phyloP scores from a whole-genome alignment of 192 early-diverging fungal species.

The Cladochytrium replicatum region DNA sequence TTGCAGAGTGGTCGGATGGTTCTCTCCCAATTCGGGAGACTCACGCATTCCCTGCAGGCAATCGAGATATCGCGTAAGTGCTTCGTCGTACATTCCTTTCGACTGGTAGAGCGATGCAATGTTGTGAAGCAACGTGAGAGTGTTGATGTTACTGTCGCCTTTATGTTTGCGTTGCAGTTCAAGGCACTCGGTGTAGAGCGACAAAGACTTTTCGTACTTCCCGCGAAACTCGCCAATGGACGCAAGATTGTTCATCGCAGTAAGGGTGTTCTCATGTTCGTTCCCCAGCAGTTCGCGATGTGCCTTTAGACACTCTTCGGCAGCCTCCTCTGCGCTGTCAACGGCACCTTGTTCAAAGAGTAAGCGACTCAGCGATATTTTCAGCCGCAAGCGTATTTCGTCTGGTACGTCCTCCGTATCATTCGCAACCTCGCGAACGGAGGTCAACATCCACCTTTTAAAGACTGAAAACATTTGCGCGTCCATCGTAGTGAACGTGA shows the following conservation, averaged over 20 bases:
- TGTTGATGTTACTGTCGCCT: constrained; percentile 1
- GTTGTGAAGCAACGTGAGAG: neutral
- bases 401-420: too few relatives aligned
- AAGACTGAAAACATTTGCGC: neutral
- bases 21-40: too few relatives aligned
- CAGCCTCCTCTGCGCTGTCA: too few relatives aligned
- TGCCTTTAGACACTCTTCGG: constrained; percentile 2
- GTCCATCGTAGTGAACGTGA: neutral
- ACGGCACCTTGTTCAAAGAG: too few relatives aligned
- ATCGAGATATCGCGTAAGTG: too few relatives aligned
- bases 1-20: too few relatives aligned
- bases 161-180: too few relatives aligned
- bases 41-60: too few relatives aligned
- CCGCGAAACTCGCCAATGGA: constrained; percentile 6
- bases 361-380: too few relatives aligned
- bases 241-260: constrained; percentile 17
- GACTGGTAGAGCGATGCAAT: constrained; percentile 1
- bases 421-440: too few relatives aligned
- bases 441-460: neutral
- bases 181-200: neutral
- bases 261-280: constrained; percentile 13
- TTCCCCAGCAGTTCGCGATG: constrained; percentile 4
- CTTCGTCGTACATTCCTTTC: constrained; percentile 3
- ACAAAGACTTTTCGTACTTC: constrained; percentile 15
- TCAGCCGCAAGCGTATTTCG: too few relatives aligned